Percentiles rank a stretch among this genome's conserved stretches.
phyloP scores from a whole-genome alignment of 148 eudicot species.

The Nepenthes mirabilis region DNA sequence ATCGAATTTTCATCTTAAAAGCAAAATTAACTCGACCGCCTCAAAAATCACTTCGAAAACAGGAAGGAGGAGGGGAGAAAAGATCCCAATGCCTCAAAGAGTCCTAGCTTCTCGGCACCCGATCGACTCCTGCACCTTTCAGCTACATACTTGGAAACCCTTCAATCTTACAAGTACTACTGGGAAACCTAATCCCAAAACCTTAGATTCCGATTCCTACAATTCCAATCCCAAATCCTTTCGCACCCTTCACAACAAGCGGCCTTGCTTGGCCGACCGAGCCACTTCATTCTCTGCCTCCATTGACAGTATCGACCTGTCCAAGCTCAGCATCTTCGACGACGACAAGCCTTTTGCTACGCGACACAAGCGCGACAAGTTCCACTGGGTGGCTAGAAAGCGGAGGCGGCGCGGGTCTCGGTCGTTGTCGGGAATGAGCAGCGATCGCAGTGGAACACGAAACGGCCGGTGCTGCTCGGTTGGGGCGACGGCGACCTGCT shows the following conservation, averaged over 20 bases:
- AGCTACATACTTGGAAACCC: conserved; percentile 45
- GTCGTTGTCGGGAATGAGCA: conserved; percentile 62
- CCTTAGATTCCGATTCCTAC: conserved; percentile 42
- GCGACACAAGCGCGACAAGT: conserved; percentile 9
- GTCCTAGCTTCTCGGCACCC: neutral
- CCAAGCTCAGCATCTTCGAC: conserved; percentile 62
- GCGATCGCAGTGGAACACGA: conserved; percentile 55
- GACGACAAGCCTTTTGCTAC: conserved; percentile 17
- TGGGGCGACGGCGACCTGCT: conserved; percentile 59
- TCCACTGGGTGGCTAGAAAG: conserved; percentile 46
- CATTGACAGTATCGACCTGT: conserved; percentile 52
- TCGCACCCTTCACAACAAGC: conserved; percentile 25
- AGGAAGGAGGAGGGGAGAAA: no score
- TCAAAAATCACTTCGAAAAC: no score
- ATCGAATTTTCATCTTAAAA: no score
- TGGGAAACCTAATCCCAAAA: conserved; percentile 9
- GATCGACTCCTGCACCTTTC: neutral
- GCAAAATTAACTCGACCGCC: no score
- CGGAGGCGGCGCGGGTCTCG: conserved; percentile 54
- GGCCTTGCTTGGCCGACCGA: conserved; percentile 70
- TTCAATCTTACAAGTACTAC: conserved; percentile 10
- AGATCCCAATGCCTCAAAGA: neutral
- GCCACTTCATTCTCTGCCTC: conserved; percentile 38
- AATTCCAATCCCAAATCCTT: conserved; percentile 17
- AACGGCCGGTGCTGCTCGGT: conserved; percentile 51